Evolutionary conservation across 176 grass and related monocot genomes (phyloP).

Genomic region (Oryza glumipatula): DNA sequence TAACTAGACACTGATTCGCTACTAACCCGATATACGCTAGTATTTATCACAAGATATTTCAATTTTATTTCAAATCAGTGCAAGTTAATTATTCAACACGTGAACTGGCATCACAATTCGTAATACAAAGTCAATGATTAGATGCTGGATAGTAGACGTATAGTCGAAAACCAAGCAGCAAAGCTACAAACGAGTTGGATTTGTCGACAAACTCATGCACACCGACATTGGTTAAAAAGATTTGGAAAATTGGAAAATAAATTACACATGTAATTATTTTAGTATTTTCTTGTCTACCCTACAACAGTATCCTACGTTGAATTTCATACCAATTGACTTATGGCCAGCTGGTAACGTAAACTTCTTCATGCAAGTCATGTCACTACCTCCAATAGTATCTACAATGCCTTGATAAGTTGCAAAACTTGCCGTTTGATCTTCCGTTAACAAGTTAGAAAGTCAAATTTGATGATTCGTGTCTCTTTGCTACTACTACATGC

Average conservation of each 20-base stretch:
- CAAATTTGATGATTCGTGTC: too few species aligned
- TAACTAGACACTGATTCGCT: too few species aligned
- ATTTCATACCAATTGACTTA: neutral
- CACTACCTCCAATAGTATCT: neutral
- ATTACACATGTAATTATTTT: neutral
- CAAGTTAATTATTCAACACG: neutral
- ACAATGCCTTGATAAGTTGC: too few species aligned
- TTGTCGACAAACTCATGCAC: neutral
- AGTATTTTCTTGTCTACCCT: neutral
- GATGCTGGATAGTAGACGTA: too few species aligned
- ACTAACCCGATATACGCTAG: too few species aligned
- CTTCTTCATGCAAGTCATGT: neutral
- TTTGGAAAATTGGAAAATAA: neutral
- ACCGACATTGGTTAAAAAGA: neutral
- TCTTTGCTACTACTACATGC: too few species aligned
- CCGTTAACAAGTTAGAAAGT: too few species aligned
- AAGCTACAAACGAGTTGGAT: neutral
- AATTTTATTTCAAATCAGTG: neutral
- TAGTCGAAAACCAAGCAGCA: too few species aligned
- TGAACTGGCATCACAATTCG: neutral
- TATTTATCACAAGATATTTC: neutral
- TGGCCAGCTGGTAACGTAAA: neutral
- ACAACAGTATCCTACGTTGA: neutral
- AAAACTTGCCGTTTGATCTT: too few species aligned
- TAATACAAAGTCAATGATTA: too few species aligned